Evolutionary conservation across 768 basidiomycete species (phyloP).

Genomic region (Tulasnella calospora): DNA sequence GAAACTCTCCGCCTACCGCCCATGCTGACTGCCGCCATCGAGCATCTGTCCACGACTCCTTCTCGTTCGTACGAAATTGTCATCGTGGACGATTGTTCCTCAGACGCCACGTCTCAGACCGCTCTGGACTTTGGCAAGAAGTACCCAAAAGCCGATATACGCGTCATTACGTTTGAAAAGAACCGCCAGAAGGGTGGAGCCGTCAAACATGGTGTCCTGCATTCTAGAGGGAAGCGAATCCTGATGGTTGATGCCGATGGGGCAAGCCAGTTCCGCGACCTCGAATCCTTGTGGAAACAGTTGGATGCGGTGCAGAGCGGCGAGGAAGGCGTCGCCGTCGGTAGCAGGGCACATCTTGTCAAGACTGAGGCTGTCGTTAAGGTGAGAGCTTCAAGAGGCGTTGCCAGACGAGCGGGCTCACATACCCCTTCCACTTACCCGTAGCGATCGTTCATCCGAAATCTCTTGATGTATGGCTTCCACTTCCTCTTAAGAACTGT

Average conservation of each 20-base stretch:
- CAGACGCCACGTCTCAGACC: constrained; percentile 62
- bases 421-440: not conserved
- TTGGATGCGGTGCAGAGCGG: constrained; percentile 58
- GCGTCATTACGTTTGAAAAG: constrained; percentile 67
- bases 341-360: constrained; percentile 89
- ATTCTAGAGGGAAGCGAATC: constrained; percentile 67
- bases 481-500: constrained; percentile 85
- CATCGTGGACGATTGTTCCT: constrained; percentile 86
- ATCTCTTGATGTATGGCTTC: constrained; percentile 89
- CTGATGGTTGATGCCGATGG: constrained; percentile 95
- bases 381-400: constrained; percentile 42
- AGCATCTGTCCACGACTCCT: constrained; percentile 47
- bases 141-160: constrained; percentile 57
- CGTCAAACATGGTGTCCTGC: constrained; percentile 85
- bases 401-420: not conserved
- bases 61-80: constrained; percentile 69
- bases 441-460: constrained; percentile 82
- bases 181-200: constrained; percentile 94
- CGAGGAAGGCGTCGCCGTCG: constrained; percentile 64
- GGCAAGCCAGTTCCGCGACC: constrained; percentile 79
- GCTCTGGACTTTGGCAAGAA: constrained; percentile 61
- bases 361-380: constrained; percentile 90
- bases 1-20: constrained; percentile 74
- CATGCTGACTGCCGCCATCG: constrained; percentile 76
- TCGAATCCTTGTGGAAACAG: constrained; percentile 69